These are phyloP conservation scores for Phytophthora ohioensis DNA, from an alignment of 352 stramenopile genomes.

Conservation along the genomic window DNA sequence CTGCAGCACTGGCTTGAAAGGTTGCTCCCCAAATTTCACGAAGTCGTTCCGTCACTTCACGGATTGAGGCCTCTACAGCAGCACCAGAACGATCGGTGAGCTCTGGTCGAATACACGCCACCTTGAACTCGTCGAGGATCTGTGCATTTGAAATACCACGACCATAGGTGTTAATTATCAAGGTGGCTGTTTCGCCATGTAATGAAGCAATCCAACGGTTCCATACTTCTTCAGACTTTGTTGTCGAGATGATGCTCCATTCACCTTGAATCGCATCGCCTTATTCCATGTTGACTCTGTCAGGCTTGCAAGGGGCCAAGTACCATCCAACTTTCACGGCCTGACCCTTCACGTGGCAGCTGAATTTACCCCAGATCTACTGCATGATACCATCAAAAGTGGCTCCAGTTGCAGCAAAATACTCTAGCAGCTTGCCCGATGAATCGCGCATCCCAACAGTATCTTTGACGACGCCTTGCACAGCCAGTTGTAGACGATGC, in stretches of 20 bases:
- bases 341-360: too few species aligned
- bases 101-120: slow-evolving; percentile 1
- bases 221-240: background rate
- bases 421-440: too few species aligned
- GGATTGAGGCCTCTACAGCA: background rate
- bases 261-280: background rate
- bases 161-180: background rate
- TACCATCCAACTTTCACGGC: too few species aligned
- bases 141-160: background rate
- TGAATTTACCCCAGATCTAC: too few species aligned
- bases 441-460: too few species aligned
- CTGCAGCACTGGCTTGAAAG: too few species aligned
- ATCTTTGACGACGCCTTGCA: too few species aligned
- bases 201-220: background rate
- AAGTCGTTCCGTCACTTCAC: background rate
- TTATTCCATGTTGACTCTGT: background rate
- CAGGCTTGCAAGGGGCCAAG: background rate
- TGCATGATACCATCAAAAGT: too few species aligned
- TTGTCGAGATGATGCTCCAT: background rate
- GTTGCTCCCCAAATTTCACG: background rate
- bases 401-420: too few species aligned
- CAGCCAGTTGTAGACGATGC: too few species aligned
- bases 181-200: background rate
- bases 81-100: background rate
- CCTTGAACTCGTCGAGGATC: slow-evolving; percentile 1